phyloP scores from a whole-genome alignment of 164 flowering plant genomes.

The Dillenia turbinata region DNA sequence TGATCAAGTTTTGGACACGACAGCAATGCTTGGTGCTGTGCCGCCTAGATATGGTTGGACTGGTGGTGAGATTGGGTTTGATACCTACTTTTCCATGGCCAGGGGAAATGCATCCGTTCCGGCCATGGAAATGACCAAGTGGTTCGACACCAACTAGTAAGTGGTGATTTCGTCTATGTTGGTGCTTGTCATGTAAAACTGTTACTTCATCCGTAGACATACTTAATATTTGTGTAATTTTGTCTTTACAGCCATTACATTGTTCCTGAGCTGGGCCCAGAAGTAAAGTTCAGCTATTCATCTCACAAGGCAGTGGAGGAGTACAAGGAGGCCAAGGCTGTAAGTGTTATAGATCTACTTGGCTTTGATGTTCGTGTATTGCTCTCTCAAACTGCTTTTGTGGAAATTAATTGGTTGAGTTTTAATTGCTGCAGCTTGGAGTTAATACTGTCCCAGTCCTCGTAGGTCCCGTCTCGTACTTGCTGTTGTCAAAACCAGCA shows the following conservation, averaged over 20 bases:
- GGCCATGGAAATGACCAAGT: conserved; percentile 92
- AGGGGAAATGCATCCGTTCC: conserved; percentile 75
- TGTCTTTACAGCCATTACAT: conserved; percentile 45
- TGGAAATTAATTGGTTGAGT: neutral
- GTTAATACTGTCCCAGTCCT: conserved; percentile 65
- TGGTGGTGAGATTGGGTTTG: conserved; percentile 78
- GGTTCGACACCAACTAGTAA: conserved; percentile 91
- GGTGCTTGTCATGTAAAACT: too few relatives aligned
- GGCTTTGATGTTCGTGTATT: too few relatives aligned
- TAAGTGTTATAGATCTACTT: conserved; percentile 13
- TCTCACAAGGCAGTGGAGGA: conserved; percentile 60
- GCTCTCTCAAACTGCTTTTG: neutral
- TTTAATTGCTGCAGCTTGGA: conserved; percentile 50
- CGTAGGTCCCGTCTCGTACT: conserved; percentile 71
- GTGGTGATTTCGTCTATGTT: conserved; percentile 11
- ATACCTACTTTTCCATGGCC: conserved; percentile 72
- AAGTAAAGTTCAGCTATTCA: conserved; percentile 44
- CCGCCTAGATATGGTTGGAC: conserved; percentile 63
- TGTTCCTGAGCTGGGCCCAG: conserved; percentile 58
- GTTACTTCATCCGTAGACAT: neutral
- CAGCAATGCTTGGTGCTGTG: conserved; percentile 77
- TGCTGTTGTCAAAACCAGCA: conserved; percentile 70
- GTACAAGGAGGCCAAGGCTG: conserved; percentile 60
- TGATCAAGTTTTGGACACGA: conserved; percentile 70
- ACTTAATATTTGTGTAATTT: neutral